Base-by-base conservation (phyloP, 208 protist species). In the Acanthamoeba culbertsoni region DNA sequence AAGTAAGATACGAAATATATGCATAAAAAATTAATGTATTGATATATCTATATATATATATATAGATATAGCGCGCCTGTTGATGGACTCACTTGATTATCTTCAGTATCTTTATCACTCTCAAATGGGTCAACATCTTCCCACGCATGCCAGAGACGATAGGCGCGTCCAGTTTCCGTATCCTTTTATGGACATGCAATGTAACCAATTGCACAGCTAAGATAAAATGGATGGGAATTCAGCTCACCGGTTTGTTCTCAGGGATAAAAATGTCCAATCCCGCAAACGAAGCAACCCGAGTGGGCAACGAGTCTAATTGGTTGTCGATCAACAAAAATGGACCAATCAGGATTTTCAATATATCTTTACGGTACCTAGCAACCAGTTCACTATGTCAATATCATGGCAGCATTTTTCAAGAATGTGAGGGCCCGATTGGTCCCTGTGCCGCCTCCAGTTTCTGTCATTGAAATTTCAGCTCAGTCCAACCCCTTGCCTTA, bases 361-460 rank as follows among this genome's bases (percentile, higher is more conserved):
- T 37, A 28, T 40, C n/a, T 40, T 6, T 12, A 14, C 18, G 40
- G 42, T 31, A 79, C 59, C 45, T 14, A 90, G 31, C 37, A 90
- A 46, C 82, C 82, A 90, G 42, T 90, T 90, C 4, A 90, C 20
- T 16, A 90, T 71, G 26, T 90, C 82, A 31, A 90, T 73, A 31
- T 90, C 82, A 31, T 90, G 82, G 40, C 82, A 68, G 26, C 82
- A 90, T 26, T 90, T 90, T 31, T 90, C 82, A 12, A 90, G 46
- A 3, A 90, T 73, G 59, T 90, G 82, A 6, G 82, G 82, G 0
- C 82, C 82, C 12, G 82, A 48, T n/a, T 90, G 82, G 3, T 63
- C 51, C 37, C 82, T 20, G 37, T 90, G 82, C 7, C 82, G 14
- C 42, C 82, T 63, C 82, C 82, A 90, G 46, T 90, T 90, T 12